phyloP scores from a whole-genome alignment of 2,329 filamentous ascomycete genomes.

The Colletotrichum musicola region DNA sequence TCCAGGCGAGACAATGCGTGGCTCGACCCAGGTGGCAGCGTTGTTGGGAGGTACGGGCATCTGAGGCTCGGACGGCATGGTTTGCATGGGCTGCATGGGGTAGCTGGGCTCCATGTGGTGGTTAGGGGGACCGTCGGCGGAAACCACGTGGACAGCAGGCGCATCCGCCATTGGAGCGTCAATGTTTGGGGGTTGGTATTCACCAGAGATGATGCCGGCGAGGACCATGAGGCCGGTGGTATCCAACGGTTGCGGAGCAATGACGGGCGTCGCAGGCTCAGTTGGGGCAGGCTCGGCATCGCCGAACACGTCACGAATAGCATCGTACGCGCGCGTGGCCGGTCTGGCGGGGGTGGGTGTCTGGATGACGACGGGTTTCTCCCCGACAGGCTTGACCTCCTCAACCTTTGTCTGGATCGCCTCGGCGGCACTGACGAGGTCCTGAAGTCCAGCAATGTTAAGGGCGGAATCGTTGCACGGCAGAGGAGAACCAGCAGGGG shows the following conservation, averaged over 20 bases:
- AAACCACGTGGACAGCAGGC: constrained; percentile 3
- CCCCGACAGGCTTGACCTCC: constrained; percentile 13
- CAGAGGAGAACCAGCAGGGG: constrained; percentile 37
- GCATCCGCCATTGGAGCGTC: constrained; percentile 27
- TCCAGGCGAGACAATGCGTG: constrained; percentile 30
- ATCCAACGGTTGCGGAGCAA: constrained; percentile 18
- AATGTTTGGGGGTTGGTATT: constrained; percentile 14
- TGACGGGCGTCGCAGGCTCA: constrained; percentile 30
- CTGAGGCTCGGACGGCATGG: constrained; percentile 18
- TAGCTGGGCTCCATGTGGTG: constrained; percentile 30
- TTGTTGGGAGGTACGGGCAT: constrained; percentile 16
- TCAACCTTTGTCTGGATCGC: constrained; percentile 27
- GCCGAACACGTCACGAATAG: constrained; percentile 56
- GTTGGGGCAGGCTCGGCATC: constrained; percentile 42
- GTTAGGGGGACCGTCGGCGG: constrained; percentile 19
- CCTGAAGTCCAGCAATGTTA: constrained; percentile 31
- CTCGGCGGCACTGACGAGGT: constrained; percentile 29
- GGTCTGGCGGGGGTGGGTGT: constrained; percentile 34
- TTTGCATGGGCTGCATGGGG: constrained; percentile 22
- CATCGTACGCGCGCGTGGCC: constrained; percentile 44
- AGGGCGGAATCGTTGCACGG: constrained; percentile 32
- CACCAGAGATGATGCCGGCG: constrained; percentile 25
- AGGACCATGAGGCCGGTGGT: constrained; percentile 26
- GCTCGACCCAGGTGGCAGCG: constrained; percentile 23
- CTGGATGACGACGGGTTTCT: constrained; percentile 26